A percentile compares a stretch with the other conserved stretches of the same genome.
These are phyloP conservation scores for Tetrahymena elliotti DNA, from an alignment of 73 alveolate species.

Conservation along the genomic window DNA sequence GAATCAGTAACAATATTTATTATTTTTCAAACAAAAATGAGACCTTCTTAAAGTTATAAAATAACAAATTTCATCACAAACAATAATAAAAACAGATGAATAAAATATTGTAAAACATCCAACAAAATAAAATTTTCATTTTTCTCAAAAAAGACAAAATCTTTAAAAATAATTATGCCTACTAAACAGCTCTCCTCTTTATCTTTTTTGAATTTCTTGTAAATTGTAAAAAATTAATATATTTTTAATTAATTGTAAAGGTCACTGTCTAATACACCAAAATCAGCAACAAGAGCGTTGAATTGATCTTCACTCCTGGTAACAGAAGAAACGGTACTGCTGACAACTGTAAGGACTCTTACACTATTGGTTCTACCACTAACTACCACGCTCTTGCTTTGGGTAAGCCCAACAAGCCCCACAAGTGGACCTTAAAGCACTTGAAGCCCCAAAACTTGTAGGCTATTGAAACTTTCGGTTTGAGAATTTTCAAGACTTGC, in stretches of 20 bases:
- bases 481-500: slow-evolving; percentile 30
- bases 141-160: too few relatives aligned
- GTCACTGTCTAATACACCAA: background rate
- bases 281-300: background rate
- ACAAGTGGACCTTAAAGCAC: background rate
- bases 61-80: too few relatives aligned
- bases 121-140: too few relatives aligned
- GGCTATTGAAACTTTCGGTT: slow-evolving; percentile 21
- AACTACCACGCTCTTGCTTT: background rate
- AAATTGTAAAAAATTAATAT: background rate
- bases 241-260: background rate
- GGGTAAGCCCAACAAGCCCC: background rate
- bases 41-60: too few relatives aligned
- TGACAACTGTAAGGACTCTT: background rate
- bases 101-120: too few relatives aligned
- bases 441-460: background rate
- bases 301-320: background rate
- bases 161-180: too few relatives aligned
- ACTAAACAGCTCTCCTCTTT: too few relatives aligned
- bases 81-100: too few relatives aligned
- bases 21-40: too few relatives aligned
- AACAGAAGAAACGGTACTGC: background rate
- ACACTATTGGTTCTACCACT: background rate
- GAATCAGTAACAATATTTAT: background rate
- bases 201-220: too few relatives aligned